Conservation (phyloP, 2,329 filamentous ascomycete species). For the Colletotrichum brevisporum region DNA sequence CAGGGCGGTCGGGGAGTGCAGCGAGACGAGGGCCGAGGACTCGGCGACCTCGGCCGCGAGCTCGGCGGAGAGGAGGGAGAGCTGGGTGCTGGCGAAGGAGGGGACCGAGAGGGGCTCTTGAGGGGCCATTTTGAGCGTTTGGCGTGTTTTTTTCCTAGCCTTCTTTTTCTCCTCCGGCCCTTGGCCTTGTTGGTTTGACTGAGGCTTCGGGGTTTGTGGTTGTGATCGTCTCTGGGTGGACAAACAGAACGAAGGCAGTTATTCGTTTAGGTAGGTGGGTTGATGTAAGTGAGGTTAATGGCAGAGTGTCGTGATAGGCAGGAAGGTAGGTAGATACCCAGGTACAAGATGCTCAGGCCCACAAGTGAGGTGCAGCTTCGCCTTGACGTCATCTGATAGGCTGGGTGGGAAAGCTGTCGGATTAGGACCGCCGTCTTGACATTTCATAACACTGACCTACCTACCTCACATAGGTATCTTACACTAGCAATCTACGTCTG, state of each 20-base stretch:
- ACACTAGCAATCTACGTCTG: too few species aligned
- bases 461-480: background rate
- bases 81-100: conserved; percentile 79
- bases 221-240: background rate
- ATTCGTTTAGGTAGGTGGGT: too few species aligned
- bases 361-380: conserved; percentile 11
- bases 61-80: conserved; percentile 78
- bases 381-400: conserved; percentile 41
- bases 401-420: background rate
- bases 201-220: too few species aligned
- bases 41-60: conserved; percentile 80
- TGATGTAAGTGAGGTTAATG: conserved; percentile 4
- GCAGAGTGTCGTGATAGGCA: too few species aligned
- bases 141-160: background rate
- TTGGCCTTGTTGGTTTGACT: too few species aligned
- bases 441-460: background rate
- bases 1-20: conserved; percentile 77
- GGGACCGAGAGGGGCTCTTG: conserved; percentile 70
- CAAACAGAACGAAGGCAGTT: background rate
- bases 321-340: too few species aligned
- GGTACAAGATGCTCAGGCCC: background rate
- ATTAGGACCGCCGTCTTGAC: background rate
- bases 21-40: conserved; percentile 76
- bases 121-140: conserved; percentile 50
- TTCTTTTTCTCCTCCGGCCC: background rate